Base-by-base conservation (phyloP, 345 rosid genomes). In the Tarenaya hassleriana region DNA sequence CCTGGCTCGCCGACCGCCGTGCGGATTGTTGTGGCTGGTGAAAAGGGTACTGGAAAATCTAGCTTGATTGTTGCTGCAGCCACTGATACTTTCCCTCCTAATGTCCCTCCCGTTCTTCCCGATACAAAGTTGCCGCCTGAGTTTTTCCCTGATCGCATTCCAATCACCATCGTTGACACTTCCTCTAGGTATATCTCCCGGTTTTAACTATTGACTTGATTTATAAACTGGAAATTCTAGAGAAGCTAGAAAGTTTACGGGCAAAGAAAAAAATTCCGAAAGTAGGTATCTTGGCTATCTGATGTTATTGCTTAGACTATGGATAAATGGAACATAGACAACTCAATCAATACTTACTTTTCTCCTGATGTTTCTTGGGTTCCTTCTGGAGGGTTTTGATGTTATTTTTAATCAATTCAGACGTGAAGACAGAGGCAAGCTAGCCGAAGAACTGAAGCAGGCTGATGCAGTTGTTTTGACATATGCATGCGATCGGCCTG, bases 381-480 rank as follows among this genome's bases (percentile, higher is more conserved):
- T n/a, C n/a, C n/a, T n/a, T n/a, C n/a, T n/a, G n/a, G n/a, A n/a
- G n/a, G n/a, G n/a, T n/a, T 24, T 24, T 2, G 2, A 55, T n/a
- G 44, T 16, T 17, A 2, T 4, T 33, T 5, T 43, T 45, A 24
- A 37, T 54, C 14, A 14, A 55, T 18, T 72, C 50, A 87, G 96
- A 16, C 70, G 53, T 38, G 88, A 81, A 67, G 95, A 82, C 71
- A 72, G 74, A 45, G 68, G 64, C 51, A 76, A 75, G 50, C 73
- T 87, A 14, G 70, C 82, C 7, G 80, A 76, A 55, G 96, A 87
- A 64, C 55, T 91, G 57, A 76, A 65, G 69, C 74, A 68, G 35
- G 98, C 98, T 37, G 86, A 91, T 70, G 86, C 83, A 3, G 86
- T 91, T 63, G 88, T 87, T 58, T 78, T 91, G 47, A 84, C 98